These are phyloP conservation scores for Penstemon newberryi DNA, from an alignment of 257 asterid species.

Conservation along the genomic window DNA sequence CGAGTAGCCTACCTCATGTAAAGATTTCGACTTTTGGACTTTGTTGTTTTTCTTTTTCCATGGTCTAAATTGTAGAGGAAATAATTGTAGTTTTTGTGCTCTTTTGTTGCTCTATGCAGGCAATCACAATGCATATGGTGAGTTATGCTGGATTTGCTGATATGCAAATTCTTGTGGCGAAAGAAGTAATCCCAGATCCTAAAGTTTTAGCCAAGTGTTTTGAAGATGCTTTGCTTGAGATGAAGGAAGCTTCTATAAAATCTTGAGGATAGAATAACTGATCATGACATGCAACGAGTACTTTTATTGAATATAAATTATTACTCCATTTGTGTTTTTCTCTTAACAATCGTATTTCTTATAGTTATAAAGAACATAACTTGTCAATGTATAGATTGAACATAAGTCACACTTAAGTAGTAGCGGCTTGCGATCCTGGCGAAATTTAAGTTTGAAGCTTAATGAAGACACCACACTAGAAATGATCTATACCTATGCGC, in stretches of 20 bases:
- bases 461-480: too few species aligned
- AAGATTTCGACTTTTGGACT: neutral
- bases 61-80: neutral
- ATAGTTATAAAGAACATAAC: too few species aligned
- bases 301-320: too few species aligned
- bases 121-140: conserved; percentile 83
- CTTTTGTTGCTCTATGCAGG: conserved; percentile 41
- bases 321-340: too few species aligned
- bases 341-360: too few species aligned
- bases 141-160: conserved; percentile 76
- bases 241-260: conserved; percentile 53
- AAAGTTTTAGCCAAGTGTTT: conserved; percentile 64
- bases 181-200: conserved; percentile 76
- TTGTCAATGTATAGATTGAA: too few species aligned
- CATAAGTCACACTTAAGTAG: too few species aligned
- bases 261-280: too few species aligned
- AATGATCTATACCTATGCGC: too few species aligned
- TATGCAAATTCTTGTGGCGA: conserved; percentile 76
- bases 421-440: too few species aligned
- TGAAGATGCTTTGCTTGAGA: conserved; percentile 59
- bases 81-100: neutral
- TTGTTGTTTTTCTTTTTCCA: neutral
- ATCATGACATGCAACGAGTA: too few species aligned
- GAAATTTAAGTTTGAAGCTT: too few species aligned
- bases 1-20: conserved; percentile 76